phyloP scores from a whole-genome alignment of 371 early-diverging fungal genomes.

The Mucor racemosus region DNA sequence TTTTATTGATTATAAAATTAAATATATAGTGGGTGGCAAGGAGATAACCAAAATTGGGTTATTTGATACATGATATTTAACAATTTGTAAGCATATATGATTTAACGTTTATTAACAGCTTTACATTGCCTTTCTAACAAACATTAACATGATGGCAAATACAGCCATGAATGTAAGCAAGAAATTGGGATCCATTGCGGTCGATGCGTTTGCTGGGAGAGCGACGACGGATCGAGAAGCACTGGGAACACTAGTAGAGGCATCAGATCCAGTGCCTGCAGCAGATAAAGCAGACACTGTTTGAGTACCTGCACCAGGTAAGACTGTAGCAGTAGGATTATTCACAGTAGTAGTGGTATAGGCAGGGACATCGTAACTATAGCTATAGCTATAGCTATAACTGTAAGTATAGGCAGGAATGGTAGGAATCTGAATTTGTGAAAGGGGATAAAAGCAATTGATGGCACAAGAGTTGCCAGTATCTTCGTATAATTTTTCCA shows the following conservation, averaged over 20 bases:
- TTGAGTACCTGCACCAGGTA: background rate
- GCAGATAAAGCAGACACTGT: background rate
- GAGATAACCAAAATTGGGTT: background rate
- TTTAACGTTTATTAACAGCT: background rate
- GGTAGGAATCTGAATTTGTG: background rate
- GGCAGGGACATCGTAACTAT: background rate
- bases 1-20: background rate
- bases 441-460: constrained; percentile 15
- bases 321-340: background rate
- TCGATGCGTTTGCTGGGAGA: background rate
- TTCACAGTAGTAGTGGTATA: background rate
- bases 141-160: background rate
- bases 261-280: background rate
- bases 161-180: background rate
- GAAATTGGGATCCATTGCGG: background rate
- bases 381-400: constrained; percentile 1
- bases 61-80: background rate
- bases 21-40: background rate
- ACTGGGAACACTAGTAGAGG: background rate
- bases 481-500: background rate
- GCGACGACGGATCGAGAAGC: background rate
- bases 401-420: background rate
- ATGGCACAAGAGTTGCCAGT: constrained; percentile 19
- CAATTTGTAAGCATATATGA: background rate
- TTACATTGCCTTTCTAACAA: background rate